Percentiles rank a stretch among this genome's conserved stretches.
phyloP scores from a whole-genome alignment of 1,284 basidiomycete genomes.

The Waitea zeae region DNA sequence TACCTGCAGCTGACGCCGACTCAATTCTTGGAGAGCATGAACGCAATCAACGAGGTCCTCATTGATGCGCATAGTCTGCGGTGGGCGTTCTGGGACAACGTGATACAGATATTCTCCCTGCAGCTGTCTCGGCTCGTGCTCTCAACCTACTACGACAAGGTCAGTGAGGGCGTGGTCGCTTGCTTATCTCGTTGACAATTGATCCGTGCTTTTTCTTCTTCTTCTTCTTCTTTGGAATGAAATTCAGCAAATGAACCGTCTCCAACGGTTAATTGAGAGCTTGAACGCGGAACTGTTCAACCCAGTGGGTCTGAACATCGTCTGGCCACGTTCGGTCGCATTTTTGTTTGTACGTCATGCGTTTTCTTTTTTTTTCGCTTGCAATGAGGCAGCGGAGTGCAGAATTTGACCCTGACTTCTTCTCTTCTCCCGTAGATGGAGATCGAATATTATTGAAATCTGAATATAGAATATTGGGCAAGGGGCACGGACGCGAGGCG shows the following conservation, averaged over 20 bases:
- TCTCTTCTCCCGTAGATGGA: too few species aligned
- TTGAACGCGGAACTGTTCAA: slow-evolving; percentile 59
- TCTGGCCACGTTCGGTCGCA: slow-evolving; percentile 64
- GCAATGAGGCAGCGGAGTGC: too few species aligned
- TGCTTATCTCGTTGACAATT: slow-evolving; percentile 1
- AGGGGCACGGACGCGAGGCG: too few species aligned
- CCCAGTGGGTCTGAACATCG: slow-evolving; percentile 63
- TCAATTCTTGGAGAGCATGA: slow-evolving; percentile 72
- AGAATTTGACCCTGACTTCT: too few species aligned
- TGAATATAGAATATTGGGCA: too few species aligned
- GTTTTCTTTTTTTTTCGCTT: too few species aligned
- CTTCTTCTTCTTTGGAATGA: slow-evolving; percentile 1
- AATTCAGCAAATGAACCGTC: slow-evolving; percentile 59
- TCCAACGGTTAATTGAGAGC: slow-evolving; percentile 40
- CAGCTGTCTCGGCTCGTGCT: slow-evolving; percentile 52
- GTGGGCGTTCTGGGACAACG: slow-evolving; percentile 47
- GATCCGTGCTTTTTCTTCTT: not conserved
- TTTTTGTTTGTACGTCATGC: slow-evolving; percentile 80
- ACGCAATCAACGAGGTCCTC: slow-evolving; percentile 64
- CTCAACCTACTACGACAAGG: slow-evolving; percentile 62
- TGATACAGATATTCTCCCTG: slow-evolving; percentile 52
- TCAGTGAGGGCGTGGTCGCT: slow-evolving; percentile 14
- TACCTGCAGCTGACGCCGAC: slow-evolving; percentile 67
- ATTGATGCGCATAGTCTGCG: slow-evolving; percentile 61
- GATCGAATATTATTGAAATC: too few species aligned